Percentiles rank a stretch among this genome's conserved stretches.
phyloP scores from a whole-genome alignment of 768 basidiomycete species.

The Leccinum fibrillosum region DNA sequence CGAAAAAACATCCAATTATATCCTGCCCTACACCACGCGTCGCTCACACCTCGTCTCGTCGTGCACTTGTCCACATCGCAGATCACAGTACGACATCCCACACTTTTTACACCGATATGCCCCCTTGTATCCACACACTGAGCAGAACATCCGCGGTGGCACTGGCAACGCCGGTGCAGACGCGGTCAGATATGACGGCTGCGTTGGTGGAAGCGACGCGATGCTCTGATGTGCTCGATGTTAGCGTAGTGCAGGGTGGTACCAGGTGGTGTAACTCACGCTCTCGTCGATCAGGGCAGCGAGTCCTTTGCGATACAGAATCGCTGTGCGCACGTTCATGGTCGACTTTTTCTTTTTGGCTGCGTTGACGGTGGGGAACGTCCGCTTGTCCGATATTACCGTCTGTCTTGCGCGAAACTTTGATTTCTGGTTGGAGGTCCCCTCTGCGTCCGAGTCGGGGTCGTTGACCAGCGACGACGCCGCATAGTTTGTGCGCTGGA shows the following conservation, averaged over 20 bases:
- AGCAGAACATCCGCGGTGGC: conserved; percentile 71
- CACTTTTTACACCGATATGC: conserved; percentile 77
- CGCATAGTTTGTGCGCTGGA: conserved; percentile 74
- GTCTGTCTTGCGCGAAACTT: conserved; percentile 73
- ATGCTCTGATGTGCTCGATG: conserved; percentile 47
- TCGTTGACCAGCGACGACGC: conserved; percentile 38
- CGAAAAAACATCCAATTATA: neutral
- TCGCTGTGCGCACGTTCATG: conserved; percentile 75
- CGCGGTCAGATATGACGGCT: conserved; percentile 73
- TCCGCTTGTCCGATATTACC: conserved; percentile 71
- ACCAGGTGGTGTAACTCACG: conserved; percentile 42
- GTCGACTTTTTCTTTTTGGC: conserved; percentile 71
- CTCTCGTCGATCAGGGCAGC: conserved; percentile 74
- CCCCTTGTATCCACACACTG: conserved; percentile 87
- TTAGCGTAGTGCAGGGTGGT: conserved; percentile 1
- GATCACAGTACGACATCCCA: conserved; percentile 72
- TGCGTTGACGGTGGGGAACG: conserved; percentile 30
- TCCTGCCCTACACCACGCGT: conserved; percentile 47
- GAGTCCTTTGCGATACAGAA: conserved; percentile 81
- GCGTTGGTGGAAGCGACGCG: conserved; percentile 45
- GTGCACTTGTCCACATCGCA: conserved; percentile 70
- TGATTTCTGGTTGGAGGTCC: conserved; percentile 22
- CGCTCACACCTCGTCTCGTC: conserved; percentile 80
- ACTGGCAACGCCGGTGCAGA: conserved; percentile 54
- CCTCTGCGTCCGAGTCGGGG: conserved; percentile 29